These are phyloP conservation scores for Aspergillus sclerotiicarbonarius DNA, from an alignment of 495 filamentous ascomycete genomes.

Conservation along the genomic window DNA sequence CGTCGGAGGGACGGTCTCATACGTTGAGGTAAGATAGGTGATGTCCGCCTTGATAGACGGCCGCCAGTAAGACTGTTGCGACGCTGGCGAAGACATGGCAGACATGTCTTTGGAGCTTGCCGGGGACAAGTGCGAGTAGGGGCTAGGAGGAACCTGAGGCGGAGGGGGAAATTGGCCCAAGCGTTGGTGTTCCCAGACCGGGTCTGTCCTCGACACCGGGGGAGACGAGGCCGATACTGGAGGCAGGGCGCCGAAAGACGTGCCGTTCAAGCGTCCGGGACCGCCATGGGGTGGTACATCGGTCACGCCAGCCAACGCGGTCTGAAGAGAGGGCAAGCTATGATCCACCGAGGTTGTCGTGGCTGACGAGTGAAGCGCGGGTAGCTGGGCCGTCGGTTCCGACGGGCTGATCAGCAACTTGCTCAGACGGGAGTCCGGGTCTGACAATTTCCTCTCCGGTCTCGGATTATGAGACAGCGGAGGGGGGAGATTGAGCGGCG, in stretches of 20 bases:
- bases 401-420: conserved; percentile 27
- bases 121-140: conserved; percentile 41
- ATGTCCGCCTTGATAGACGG: conserved; percentile 25
- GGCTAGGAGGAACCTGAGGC: conserved; percentile 33
- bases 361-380: conserved; percentile 40
- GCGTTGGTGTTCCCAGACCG: conserved; percentile 33
- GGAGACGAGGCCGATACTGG: conserved; percentile 31
- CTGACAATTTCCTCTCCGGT: conserved; percentile 14
- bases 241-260: conserved; percentile 24
- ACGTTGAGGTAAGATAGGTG: conserved; percentile 24
- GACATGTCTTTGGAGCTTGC: conserved; percentile 40
- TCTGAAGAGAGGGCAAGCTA: conserved; percentile 44
- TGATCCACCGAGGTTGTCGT: conserved; percentile 39
- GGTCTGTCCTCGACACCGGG: conserved; percentile 25
- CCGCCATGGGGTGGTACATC: conserved; percentile 21
- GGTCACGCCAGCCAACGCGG: conserved; percentile 33
- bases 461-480: not conserved
- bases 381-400: conserved; percentile 25
- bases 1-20: conserved; percentile 29
- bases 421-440: conserved; percentile 7
- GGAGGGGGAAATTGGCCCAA: conserved; percentile 24
- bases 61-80: conserved; percentile 31
- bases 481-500: conserved; percentile 8
- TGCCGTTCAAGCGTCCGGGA: conserved; percentile 21
- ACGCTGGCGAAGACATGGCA: conserved; percentile 40